Evolutionary conservation across 2,329 filamentous ascomycete genomes (phyloP), one percentile per base, ranked within the genome.

Genomic region (Phialophora chinensis): DNA sequence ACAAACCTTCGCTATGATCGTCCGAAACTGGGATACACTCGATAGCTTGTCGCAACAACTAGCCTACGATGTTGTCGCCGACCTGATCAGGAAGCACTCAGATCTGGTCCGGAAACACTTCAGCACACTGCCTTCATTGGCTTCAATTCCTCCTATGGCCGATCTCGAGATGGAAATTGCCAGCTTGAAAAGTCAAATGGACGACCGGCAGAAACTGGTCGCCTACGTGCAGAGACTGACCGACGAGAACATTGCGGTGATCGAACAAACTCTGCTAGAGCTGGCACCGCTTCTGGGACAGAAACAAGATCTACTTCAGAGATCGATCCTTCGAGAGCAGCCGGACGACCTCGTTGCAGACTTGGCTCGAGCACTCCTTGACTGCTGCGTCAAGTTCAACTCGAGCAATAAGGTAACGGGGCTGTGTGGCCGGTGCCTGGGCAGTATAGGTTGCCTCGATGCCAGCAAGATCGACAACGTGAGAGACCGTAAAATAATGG

Each of bases 381-480:
- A 98, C 78, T 93, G 91, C 60, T 90, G 90, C 58, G 87, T 93
- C 62, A 92, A 90, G 69, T 95, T 95, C 77, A 91, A 89, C 70
- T 86, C 87, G 59, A 83, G 85, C 12, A 86, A 91, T 50, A 77
- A 83, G 7, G 91, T 98, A 62, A 85, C 89, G 59, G 83, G 87
- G 20, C 82, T 96, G 2, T 92, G 91, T 68, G 90, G 92, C 14
- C 88, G 91, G 74, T 95, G 92, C 70, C 84, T 99, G 47, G 96
- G 96, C 0, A 84, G 96, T 23, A 88, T 99, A 61, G 95, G 96
- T 6, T 97, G 93, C 71, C 81, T 99, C 25, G 96, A 99, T 77
- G 90, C 94, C 1, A 97, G 96, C 74, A 88, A 91, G 66, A 87
- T 97, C 1, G 95, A 99, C 74, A 87, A 88, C 0, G 85, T 90